Base-by-base conservation (phyloP, 805 yeast species). In the Metschnikowia noctiluminum region DNA sequence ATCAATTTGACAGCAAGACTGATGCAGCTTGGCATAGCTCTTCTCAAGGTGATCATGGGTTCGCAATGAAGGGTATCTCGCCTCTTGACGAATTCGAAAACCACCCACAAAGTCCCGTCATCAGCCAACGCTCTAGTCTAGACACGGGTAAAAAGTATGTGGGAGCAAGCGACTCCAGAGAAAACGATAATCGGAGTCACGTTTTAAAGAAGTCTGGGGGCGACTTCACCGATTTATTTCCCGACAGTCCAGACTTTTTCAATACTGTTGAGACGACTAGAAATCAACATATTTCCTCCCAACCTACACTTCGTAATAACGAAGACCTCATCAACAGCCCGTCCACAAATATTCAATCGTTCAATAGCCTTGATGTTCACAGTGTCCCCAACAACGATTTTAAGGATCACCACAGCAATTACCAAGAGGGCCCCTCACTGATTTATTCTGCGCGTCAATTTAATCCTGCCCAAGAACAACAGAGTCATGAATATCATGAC, bases 221-320 rank as follows among this genome's bases (percentile, higher is more conserved):
- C 40, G 58, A 50, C 34, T 51, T 50, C 45, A 51, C 46, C 4
- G 50, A 51, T 38, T 43, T 50, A n/a, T 49, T 44, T 43, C 42
- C 55, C 8, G 54, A 49, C 34, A 53, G 59, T 12, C 60, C 63
- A 1, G 56, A 58, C 38, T 59, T 58, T 32, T 53, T 57, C 36
- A 49, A 45, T 31, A 34, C 55, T 15, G 58, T 56, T n/a, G 53
- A 47, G n/a, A 49, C 59, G 12, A 55, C 57, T 1, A 40, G 38
- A 13, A 46, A 31, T 14, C 48, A 45, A 9, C 47, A 45, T 8
- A 32, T 48, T 11, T 15, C 48, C 3, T 30, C 50, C 6, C 54
- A 51, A 32, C 36, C 15, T 31, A 15, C 49, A 13, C 28, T 36
- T 21, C 43, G 42, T 27, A 49, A 48, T 28, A 48, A 51, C 21